Conservation (phyloP, 2,329 filamentous ascomycete genomes). For the Neopestalotiopsis sp. region DNA sequence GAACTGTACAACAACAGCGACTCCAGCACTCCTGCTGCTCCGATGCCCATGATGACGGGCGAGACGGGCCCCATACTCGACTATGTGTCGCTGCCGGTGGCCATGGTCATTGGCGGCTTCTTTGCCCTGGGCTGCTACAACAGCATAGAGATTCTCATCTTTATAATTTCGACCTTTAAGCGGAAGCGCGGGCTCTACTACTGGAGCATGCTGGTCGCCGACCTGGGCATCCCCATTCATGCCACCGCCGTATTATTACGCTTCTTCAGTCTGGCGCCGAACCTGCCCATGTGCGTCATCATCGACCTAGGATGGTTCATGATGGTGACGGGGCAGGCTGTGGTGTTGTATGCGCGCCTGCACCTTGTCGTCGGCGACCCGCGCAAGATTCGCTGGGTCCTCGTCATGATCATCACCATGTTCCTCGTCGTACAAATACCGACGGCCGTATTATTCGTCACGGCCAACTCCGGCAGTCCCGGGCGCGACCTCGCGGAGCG, state of each 20-base stretch:
- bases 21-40: neutral
- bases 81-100: constrained; percentile 12
- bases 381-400: constrained; percentile 50
- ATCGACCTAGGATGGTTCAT: constrained; percentile 58
- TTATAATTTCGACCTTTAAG: constrained; percentile 43
- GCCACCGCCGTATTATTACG: constrained; percentile 24
- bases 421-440: constrained; percentile 59
- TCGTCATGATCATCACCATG: constrained; percentile 62
- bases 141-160: constrained; percentile 42
- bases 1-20: neutral
- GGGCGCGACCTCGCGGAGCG: neutral
- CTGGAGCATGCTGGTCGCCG: constrained; percentile 43
- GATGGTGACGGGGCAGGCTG: constrained; percentile 63
- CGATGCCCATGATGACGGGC: constrained; percentile 12
- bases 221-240: constrained; percentile 26
- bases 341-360: constrained; percentile 65
- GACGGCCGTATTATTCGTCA: constrained; percentile 51
- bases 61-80: constrained; percentile 14
- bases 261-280: constrained; percentile 25
- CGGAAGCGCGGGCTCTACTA: constrained; percentile 47
- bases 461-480: constrained; percentile 17
- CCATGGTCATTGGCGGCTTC: constrained; percentile 18
- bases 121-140: constrained; percentile 30
- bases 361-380: constrained; percentile 61
- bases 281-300: constrained; percentile 24